Base-by-base conservation (phyloP, 805 yeast genomes). In the Starmerella apicola region DNA sequence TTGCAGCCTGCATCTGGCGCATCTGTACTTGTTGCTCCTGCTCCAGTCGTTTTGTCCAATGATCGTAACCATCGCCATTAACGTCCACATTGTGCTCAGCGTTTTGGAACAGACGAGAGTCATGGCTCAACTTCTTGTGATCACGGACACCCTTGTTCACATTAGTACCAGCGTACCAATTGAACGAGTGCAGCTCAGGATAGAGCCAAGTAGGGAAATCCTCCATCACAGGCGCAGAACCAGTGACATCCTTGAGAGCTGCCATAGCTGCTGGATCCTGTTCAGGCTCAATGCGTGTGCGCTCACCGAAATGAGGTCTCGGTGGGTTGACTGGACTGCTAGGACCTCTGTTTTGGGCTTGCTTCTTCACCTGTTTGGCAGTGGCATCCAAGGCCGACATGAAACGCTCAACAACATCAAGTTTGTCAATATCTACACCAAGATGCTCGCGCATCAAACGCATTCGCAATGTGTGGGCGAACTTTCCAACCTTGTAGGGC, bases 391-490 rank as follows among this genome's bases (percentile, higher is more conserved):
- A 23, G 2, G 42, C 23, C 13, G 43, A 48, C 24, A 45, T 42
- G n/a, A 37, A 45, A 38, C 52, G 44, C 33, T 52, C 55, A 16
- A 51, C 45, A 31, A 46, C 38, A 21, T 51, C 53, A 18, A 53
- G 42, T 38, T 49, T 50, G 34, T 53, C 55, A 17, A 48, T 42
- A 58, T 85, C 93, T 39, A 94, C 78, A 20, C 98, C 99, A 20
- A 91, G 57, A 61, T 91, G 99, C 56, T 91, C 99, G 48, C 98
- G 72, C 98, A 91, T 91, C 37, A 93, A 67, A 46, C 96, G 70
- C 65, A 85, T 73, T 52, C 99, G 71, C 44, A 91, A 63, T 2
- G 91, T 78, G 57, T 84, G 94, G 0, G 97, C 84, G 65, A 88
- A 91, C 50, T 75, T 76, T 3, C 84, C 88, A 2, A 88, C 98